Base-by-base conservation (phyloP, 2,329 filamentous ascomycete genomes). In the Aspergillus sp. region DNA sequence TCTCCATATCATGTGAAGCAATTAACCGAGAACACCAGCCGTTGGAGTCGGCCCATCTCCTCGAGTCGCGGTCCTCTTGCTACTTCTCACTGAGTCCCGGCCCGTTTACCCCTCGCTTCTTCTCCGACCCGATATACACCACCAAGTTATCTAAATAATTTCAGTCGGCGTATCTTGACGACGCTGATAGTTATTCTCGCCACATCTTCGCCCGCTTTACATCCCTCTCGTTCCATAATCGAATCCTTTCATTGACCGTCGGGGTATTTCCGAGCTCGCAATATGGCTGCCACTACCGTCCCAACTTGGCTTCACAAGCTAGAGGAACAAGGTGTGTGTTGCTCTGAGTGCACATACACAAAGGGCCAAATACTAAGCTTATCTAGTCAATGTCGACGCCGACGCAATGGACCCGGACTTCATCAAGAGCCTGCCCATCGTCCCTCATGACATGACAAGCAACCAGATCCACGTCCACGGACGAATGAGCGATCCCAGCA, bases 391-490 rank as follows among this genome's bases (percentile, higher is more conserved):
- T 13, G 49, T 52, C 8, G 49, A 52, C 38, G 49, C 44, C 39
- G 49, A 52, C 39, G 38, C 38, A 18, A 52, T 44, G 49, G 49
- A 44, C 49, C 38, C 49, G 2, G 49, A 24, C 12, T 52, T 52
- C 48, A 52, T 52, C 49, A 43, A 34, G 11, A 15, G 17, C 17
- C 49, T 52, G 24, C 49, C 49, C 39, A 43, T 52, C 24, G 32
- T 13, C 11, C 39, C 39, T 3, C 38, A 52, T 39, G 49, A 52
- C 49, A 52, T 52, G 49, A 52, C 49, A 15, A 52, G 49, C 49
- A 52, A 52, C 49, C 49, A 52, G 39, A 52, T 44, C 24, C 17
- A 20, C 49, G 49, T 52, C 18, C 49, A 44, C 22, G 49, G 39
- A 11, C 49, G 30, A 15, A 52, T 52, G 49, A 43, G 38, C 17